Conservation (phyloP, 805 yeast genomes). For the Candida montana region DNA sequence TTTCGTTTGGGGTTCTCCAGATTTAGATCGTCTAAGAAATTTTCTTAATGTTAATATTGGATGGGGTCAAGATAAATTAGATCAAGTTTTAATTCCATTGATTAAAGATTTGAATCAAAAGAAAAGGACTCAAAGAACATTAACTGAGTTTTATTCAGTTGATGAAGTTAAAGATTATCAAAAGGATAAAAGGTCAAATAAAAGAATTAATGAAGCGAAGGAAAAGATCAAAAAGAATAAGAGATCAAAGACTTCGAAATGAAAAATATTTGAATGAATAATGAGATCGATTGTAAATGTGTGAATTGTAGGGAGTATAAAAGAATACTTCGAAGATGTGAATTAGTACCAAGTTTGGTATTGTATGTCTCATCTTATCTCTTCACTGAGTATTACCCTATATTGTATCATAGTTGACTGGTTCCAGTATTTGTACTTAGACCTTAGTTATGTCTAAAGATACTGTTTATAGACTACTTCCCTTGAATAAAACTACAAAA, state of each 20-base stretch:
- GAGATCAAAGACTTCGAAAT: not conserved
- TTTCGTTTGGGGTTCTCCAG: constrained; percentile 89
- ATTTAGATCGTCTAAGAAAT: constrained; percentile 68
- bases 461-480: too few relatives aligned
- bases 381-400: too few relatives aligned
- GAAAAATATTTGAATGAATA: too few relatives aligned
- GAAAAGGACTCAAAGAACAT: constrained; percentile 49
- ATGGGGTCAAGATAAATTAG: constrained; percentile 73
- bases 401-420: too few relatives aligned
- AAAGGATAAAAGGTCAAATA: constrained; percentile 40
- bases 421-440: too few relatives aligned
- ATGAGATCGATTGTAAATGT: too few relatives aligned
- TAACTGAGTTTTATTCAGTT: constrained; percentile 65
- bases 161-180: constrained; percentile 37
- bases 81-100: constrained; percentile 81
- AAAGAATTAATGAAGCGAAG: constrained; percentile 52
- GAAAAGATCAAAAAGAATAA: constrained; percentile 12
- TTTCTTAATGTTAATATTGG: constrained; percentile 67
- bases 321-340: too few relatives aligned
- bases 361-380: too few relatives aligned
- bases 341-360: too few relatives aligned
- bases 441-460: too few relatives aligned
- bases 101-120: constrained; percentile 71
- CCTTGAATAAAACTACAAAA: too few relatives aligned
- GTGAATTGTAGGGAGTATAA: too few relatives aligned